A percentile compares a stretch with the other conserved stretches of the same genome.
Evolutionary conservation across 116 monocot species (phyloP).

Genomic region (Cymodocea nodosa): DNA sequence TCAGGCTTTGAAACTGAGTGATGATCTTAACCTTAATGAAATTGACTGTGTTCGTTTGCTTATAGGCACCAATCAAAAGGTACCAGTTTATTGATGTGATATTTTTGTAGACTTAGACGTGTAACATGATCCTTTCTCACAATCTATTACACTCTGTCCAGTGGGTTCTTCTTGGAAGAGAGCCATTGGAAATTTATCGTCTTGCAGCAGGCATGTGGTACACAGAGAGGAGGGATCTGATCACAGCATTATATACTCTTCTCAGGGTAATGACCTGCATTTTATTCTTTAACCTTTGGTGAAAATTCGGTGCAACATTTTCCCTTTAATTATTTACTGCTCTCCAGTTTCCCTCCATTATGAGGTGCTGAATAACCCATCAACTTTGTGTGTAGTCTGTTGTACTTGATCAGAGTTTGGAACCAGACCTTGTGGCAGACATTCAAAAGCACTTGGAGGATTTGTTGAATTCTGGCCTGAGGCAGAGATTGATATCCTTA

Average conservation of each 20-base stretch:
- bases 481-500: slow-evolving; percentile 56
- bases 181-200: slow-evolving; percentile 79
- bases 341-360: not conserved
- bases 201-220: slow-evolving; percentile 97
- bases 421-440: slow-evolving; percentile 63
- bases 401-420: slow-evolving; percentile 76
- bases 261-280: slow-evolving; percentile 39
- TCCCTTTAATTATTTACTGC: not conserved
- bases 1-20: slow-evolving; percentile 90
- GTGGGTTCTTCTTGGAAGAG: slow-evolving; percentile 86
- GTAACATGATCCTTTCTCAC: not conserved
- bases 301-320: not conserved
- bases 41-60: slow-evolving; percentile 81
- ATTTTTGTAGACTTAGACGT: not conserved
- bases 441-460: slow-evolving; percentile 63
- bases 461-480: slow-evolving; percentile 53
- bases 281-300: not conserved
- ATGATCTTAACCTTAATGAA: slow-evolving; percentile 94
- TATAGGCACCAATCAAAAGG: slow-evolving; percentile 83
- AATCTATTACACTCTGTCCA: slow-evolving; percentile 9
- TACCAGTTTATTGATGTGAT: slow-evolving; percentile 11
- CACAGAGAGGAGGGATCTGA: slow-evolving; percentile 76
- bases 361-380: not conserved
- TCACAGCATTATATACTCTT: slow-evolving; percentile 77
- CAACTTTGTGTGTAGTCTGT: slow-evolving; percentile 38